Conservation (phyloP, 2,329 filamentous ascomycete genomes). For the Colletotrichum sublineola region DNA sequence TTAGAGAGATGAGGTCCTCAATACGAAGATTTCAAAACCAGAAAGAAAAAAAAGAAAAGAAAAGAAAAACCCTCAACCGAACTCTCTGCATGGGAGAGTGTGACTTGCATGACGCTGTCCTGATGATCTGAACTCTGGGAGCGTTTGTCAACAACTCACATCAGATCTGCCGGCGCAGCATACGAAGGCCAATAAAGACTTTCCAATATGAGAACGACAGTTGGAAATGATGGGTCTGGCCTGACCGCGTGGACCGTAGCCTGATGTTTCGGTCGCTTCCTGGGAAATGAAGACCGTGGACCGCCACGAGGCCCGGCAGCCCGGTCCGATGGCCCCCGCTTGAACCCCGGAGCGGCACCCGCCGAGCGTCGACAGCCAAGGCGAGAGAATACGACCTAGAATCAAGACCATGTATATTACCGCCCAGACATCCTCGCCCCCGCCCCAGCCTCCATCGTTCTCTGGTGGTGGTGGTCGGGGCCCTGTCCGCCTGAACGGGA, state of each 20-base stretch:
- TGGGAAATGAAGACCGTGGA: neutral
- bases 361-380: neutral
- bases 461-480: neutral
- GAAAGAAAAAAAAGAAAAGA: too few relatives aligned
- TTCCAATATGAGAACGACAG: neutral
- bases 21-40: neutral
- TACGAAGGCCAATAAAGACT: neutral
- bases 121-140: neutral
- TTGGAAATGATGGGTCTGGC: neutral
- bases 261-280: neutral
- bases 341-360: conserved; percentile 2
- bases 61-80: too few relatives aligned
- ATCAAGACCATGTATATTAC: neutral
- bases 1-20: neutral
- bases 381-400: neutral
- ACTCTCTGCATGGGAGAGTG: neutral
- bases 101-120: too few relatives aligned
- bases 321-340: neutral
- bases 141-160: neutral
- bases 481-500: neutral
- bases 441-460: neutral
- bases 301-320: conserved; percentile 8
- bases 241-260: neutral
- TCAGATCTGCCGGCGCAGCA: neutral
- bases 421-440: neutral